Conservation (phyloP, 495 filamentous ascomycete species). For the Lasiosphaeria miniovina region DNA sequence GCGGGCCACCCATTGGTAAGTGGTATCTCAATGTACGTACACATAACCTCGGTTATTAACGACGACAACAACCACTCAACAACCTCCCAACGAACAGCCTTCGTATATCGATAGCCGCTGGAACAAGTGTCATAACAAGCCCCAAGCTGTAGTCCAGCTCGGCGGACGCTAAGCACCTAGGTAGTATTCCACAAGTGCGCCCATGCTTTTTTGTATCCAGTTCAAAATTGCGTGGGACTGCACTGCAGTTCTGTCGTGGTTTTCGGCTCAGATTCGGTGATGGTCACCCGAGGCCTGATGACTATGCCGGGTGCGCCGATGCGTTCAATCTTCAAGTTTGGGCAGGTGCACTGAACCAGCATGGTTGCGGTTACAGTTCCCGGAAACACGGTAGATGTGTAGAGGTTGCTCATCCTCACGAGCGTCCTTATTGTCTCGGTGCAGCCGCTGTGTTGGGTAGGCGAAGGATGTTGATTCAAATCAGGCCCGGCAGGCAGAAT, state of each 20-base stretch:
- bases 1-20: no score
- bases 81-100: no score
- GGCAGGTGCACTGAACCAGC: constrained; percentile 8
- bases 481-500: not conserved
- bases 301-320: constrained; percentile 10
- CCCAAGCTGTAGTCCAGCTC: not conserved
- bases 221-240: not conserved
- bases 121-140: no score
- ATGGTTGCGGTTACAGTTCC: constrained; percentile 10
- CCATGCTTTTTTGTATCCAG: not conserved
- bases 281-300: constrained; percentile 4
- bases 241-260: constrained; percentile 8
- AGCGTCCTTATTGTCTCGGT: constrained; percentile 14
- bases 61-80: no score
- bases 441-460: constrained; percentile 4
- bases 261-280: not conserved
- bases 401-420: constrained; percentile 6
- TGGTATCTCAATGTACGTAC: no score
- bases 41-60: no score
- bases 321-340: constrained; percentile 5
- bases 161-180: not conserved
- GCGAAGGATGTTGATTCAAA: not conserved
- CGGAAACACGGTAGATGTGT: constrained; percentile 7
- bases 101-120: no score
- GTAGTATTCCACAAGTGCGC: not conserved